Evolutionary conservation across 2,329 filamentous ascomycete genomes (phyloP), one percentile per base, ranked within the genome.

Genomic region (Teratosphaeria nubilosa): DNA sequence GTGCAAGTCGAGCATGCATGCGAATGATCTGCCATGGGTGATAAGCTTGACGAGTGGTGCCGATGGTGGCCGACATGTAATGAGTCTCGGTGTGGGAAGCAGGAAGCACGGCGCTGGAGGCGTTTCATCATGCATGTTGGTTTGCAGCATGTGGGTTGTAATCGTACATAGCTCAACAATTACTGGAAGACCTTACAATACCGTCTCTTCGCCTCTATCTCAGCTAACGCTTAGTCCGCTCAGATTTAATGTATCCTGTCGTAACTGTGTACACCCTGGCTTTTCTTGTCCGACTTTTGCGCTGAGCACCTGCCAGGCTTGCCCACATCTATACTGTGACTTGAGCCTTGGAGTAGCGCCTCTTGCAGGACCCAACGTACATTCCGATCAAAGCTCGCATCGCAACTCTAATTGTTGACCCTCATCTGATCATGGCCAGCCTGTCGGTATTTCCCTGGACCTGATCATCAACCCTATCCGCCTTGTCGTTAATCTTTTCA

Each of bases 401-500:
- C 32, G 14, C 32, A 13, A 37, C 32, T 37, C 32, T 16, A 5
- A 7, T 2, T 13, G n/a, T 6, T 20, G 51, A 27, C 13, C 25
- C 24, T 31, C 13, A 52, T 2, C 13, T 13, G 10, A 31, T 52
- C 30, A 55, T 55, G 11, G n/a, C 20, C 32, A 45, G 5, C 16
- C 54, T 48, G 37, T 45, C 37, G 7, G 37, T 41, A 16, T 55
- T 55, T 5, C n/a, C n/a, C 7, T 45, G 41, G 5, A 45, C 41
- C 41, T 45, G 41, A 45, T 45, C 41, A 20, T 91, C 88, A 65
- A 95, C 88, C 66, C 80, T 82, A 71, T 95, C 90, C 75, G 86
- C 92, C 89, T 63, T 69, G 52, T 52, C 60, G 54, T 53, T 88
- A 69, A 96, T 90, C 59, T 85, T 81, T 62, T 88, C 86, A 68